A percentile compares a stretch with the other conserved stretches of the same genome.
These are phyloP conservation scores for Phytopythium boreale DNA, from an alignment of 352 stramenopile genomes.

Conservation along the genomic window DNA sequence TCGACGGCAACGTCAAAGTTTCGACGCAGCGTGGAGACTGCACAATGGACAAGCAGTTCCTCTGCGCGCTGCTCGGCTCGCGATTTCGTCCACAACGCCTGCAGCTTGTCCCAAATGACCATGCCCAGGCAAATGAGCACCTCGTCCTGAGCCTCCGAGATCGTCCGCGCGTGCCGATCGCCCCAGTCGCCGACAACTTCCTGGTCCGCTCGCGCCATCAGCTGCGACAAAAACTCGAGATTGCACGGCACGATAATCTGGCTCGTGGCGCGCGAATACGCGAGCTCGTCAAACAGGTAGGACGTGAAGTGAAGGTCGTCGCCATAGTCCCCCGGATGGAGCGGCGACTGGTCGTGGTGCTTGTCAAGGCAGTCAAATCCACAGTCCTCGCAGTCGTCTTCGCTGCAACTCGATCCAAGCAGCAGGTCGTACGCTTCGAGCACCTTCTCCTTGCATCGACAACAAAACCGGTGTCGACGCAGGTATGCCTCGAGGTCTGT, in stretches of 20 bases:
- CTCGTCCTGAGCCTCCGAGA: conserved; percentile 84
- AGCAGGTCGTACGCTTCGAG: conserved; percentile 86
- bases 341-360: conserved; percentile 52
- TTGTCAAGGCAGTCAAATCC: conserved; percentile 76
- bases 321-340: conserved; percentile 44
- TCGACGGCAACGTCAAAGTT: conserved; percentile 87
- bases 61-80: conserved; percentile 74
- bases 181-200: conserved; percentile 82
- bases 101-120: conserved; percentile 88
- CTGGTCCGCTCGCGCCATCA: conserved; percentile 82
- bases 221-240: conserved; percentile 82
- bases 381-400: conserved; percentile 86
- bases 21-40: conserved; percentile 63
- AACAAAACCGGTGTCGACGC: conserved; percentile 84
- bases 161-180: conserved; percentile 78
- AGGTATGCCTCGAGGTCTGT: conserved; percentile 83
- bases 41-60: conserved; percentile 78
- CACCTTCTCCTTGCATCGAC: conserved; percentile 86
- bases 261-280: conserved; percentile 74
- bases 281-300: conserved; percentile 85
- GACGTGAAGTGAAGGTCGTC: conserved; percentile 85
- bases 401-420: conserved; percentile 79
- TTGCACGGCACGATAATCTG: conserved; percentile 84
- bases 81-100: conserved; percentile 78
- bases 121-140: conserved; percentile 85